phyloP scores from a whole-genome alignment of 2,329 filamentous ascomycete species.

The Teratosphaeria epicoccoides region DNA sequence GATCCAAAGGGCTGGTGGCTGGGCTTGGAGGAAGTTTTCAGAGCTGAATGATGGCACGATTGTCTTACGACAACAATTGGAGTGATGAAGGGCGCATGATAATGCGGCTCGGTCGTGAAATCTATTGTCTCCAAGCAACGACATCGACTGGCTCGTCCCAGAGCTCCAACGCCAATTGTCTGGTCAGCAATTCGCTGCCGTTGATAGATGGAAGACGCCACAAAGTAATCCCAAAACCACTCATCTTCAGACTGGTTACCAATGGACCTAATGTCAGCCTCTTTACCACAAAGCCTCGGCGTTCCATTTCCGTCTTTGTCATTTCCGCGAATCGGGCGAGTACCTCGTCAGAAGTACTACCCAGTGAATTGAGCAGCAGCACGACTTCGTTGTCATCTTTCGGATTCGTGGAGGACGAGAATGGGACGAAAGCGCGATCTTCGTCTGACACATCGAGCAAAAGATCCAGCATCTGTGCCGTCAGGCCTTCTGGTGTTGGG shows the following conservation, averaged over 20 bases:
- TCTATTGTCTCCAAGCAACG: slow-evolving; percentile 28
- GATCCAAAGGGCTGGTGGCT: slow-evolving; percentile 55
- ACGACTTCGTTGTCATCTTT: slow-evolving; percentile 22
- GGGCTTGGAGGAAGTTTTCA: slow-evolving; percentile 59
- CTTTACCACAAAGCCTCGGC: slow-evolving; percentile 32
- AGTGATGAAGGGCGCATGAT: background rate
- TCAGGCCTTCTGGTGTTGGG: slow-evolving; percentile 24
- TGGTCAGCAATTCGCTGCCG: slow-evolving; percentile 19
- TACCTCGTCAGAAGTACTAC: slow-evolving; percentile 28
- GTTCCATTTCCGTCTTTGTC: slow-evolving; percentile 20
- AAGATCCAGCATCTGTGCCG: slow-evolving; percentile 27
- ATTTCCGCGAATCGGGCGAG: slow-evolving; percentile 27
- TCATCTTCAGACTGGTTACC: slow-evolving; percentile 30
- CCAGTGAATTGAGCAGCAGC: slow-evolving; percentile 26
- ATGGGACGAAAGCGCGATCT: slow-evolving; percentile 28
- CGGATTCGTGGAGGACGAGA: slow-evolving; percentile 22
- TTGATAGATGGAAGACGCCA: slow-evolving; percentile 24
- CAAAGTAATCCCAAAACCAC: slow-evolving; percentile 28
- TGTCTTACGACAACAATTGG: background rate
- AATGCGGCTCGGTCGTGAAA: background rate
- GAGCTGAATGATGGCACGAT: slow-evolving; percentile 33
- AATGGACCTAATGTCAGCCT: slow-evolving; percentile 25
- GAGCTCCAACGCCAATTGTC: slow-evolving; percentile 21
- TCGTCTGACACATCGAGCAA: slow-evolving; percentile 24
- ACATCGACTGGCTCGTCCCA: slow-evolving; percentile 28